Evolutionary conservation across 371 early-diverging fungal genomes (phyloP), one percentile per base, ranked within the genome.

Genomic region (Mortierella sp.): DNA sequence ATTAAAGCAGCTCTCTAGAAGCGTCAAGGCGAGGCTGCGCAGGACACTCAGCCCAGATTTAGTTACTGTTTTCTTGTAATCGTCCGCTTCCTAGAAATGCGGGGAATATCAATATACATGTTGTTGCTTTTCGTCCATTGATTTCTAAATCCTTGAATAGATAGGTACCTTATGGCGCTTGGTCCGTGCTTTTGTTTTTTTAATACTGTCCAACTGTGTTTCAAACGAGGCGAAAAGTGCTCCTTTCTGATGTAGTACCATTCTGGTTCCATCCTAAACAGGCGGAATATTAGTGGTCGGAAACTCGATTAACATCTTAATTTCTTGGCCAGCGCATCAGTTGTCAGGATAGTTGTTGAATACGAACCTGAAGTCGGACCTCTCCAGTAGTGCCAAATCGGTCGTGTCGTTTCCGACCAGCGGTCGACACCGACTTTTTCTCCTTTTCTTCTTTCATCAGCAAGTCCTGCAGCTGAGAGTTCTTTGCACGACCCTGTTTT

Each of bases 1-100:
- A 83, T 93, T 92, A 73, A 92, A 93, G 56, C 89, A 84, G 32
- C 85, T 82, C 64, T 86, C 87, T 58, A 92, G 37, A 61, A 94
- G 86, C 0, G 83, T 77, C 47, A 66, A 34, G 6, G 75, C 81
- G 8, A 80, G 49, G 17, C 56, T 60, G 4, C 72, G 68, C 7
- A 80, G 45, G 12, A 53, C 22, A 12, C 31, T 37, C 5, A 61
- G n/a, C 9, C 81, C 81, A 1, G 68, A 53, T 26, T 45, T 75
- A 15, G 75, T 59, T 3, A 74, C 13, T 13, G 55, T 64, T 35
- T 80, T 80, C 61, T 58, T 80, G 59, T 57, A 63, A 7, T 71
- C 81, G 32, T 54, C 71, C n/a, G 51, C 32, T 64, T 74, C 75
- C 80, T 78, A 63, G 13, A 22, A 19, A 31, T n/a, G 34, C 32